Percentiles rank a stretch among this genome's conserved stretches.
These are phyloP conservation scores for Monilinia aucupariae DNA, from an alignment of 2,329 filamentous ascomycete genomes.

Conservation along the genomic window DNA sequence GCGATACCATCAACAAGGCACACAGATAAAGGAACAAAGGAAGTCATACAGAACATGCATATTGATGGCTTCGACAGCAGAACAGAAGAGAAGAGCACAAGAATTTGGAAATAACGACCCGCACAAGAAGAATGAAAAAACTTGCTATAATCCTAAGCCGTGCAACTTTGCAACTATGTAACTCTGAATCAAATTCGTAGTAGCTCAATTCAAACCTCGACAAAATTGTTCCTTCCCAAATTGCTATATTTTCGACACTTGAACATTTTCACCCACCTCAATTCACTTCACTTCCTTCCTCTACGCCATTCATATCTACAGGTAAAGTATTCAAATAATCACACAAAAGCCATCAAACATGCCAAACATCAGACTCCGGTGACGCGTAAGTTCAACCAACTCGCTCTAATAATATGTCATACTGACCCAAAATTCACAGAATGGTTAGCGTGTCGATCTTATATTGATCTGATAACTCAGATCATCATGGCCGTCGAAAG, in stretches of 20 bases:
- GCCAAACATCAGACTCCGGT: conserved; percentile 11
- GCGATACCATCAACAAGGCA: too few relatives aligned
- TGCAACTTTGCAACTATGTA: too few relatives aligned
- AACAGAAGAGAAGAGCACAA: too few relatives aligned
- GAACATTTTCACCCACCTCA: not conserved
- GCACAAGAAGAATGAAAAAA: too few relatives aligned
- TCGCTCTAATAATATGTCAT: not conserved
- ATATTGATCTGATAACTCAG: conserved; percentile 17
- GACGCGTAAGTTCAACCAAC: conserved; percentile 8
- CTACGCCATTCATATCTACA: too few relatives aligned
- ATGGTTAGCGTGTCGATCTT: conserved; percentile 27
- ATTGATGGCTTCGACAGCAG: too few relatives aligned
- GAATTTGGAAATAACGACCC: too few relatives aligned
- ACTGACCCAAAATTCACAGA: conserved; percentile 11
- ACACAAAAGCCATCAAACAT: not conserved
- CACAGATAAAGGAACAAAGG: too few relatives aligned
- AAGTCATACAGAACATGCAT: too few relatives aligned
- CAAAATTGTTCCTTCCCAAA: not conserved
- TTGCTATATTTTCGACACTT: not conserved
- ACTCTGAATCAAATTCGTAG: not conserved
- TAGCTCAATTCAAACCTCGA: not conserved
- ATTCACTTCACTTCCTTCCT: not conserved
- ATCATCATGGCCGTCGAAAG: conserved; percentile 19
- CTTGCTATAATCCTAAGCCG: too few relatives aligned
- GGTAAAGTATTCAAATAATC: not conserved